A percentile compares a stretch with the other conserved stretches of the same genome.
phyloP scores from a whole-genome alignment of 2,329 filamentous ascomycete genomes.

The Penicillium polonicum region DNA sequence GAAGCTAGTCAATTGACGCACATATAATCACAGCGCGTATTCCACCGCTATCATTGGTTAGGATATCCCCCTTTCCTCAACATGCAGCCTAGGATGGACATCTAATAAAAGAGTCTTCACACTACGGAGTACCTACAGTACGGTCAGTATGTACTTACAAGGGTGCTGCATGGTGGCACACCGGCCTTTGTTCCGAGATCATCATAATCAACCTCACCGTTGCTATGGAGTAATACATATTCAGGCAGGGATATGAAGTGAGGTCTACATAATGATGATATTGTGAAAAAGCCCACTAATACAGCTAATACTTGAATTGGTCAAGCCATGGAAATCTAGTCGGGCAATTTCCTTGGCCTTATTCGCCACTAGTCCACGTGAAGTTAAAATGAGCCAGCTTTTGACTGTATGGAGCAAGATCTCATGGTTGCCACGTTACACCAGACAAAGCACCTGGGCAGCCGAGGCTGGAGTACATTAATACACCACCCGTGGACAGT shows the following conservation, averaged over 20 bases:
- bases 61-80: background rate
- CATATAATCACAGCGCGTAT: background rate
- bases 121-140: background rate
- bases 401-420: no score
- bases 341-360: no score
- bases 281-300: background rate
- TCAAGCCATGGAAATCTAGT: no score
- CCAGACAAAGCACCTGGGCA: background rate
- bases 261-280: no score
- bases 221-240: no score
- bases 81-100: background rate
- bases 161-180: background rate
- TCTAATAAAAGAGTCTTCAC: slow-evolving; percentile 9
- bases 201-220: background rate
- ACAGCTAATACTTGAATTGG: background rate
- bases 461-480: background rate
- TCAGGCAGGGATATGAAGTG: no score
- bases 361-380: no score
- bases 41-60: background rate
- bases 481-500: background rate
- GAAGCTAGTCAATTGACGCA: background rate
- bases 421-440: background rate
- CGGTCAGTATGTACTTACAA: background rate
- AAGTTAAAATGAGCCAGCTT: no score
- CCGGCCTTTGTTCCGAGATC: background rate